Percentiles rank a stretch among this genome's conserved stretches.
phyloP scores from a whole-genome alignment of 257 asterid species.

The Solanum bukasovii region DNA sequence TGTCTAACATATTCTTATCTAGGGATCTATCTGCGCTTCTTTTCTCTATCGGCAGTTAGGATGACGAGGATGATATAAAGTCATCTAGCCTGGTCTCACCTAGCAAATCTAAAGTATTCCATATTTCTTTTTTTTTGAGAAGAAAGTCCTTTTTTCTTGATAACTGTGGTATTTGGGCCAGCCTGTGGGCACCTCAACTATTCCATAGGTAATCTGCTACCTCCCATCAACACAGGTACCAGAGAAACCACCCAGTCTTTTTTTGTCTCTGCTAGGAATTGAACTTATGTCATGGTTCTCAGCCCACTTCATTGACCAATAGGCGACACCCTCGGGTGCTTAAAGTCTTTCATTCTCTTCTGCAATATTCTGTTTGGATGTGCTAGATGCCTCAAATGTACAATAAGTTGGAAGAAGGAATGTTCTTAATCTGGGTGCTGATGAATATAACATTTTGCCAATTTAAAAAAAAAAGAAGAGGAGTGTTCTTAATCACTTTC shows the following conservation, averaged over 20 bases:
- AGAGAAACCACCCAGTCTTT: not conserved
- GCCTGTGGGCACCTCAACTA: not conserved
- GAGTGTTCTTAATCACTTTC: not conserved
- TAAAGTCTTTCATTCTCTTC: not conserved
- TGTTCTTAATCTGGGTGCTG: not conserved
- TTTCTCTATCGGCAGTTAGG: not conserved
- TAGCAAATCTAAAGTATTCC: not conserved
- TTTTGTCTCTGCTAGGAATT: not conserved
- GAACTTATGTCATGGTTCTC: not conserved
- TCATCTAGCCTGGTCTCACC: not conserved
- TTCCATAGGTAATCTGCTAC: not conserved
- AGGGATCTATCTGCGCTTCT: not conserved
- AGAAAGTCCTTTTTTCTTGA: not conserved
- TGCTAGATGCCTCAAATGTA: not conserved
- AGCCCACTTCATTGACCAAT: not conserved
- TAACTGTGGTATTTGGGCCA: not conserved
- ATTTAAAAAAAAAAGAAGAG: no score
- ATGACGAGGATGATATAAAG: not conserved
- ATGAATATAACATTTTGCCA: not conserved
- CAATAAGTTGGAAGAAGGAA: not conserved
- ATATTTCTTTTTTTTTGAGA: not conserved
- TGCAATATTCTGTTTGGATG: not conserved
- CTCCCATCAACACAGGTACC: not conserved
- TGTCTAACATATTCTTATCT: not conserved
- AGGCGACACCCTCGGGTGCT: not conserved